Percentiles rank a stretch among this genome's conserved stretches.
Evolutionary conservation across 2,329 filamentous ascomycete genomes (phyloP).

Genomic region (Teratosphaeria pseudoeucalypti): DNA sequence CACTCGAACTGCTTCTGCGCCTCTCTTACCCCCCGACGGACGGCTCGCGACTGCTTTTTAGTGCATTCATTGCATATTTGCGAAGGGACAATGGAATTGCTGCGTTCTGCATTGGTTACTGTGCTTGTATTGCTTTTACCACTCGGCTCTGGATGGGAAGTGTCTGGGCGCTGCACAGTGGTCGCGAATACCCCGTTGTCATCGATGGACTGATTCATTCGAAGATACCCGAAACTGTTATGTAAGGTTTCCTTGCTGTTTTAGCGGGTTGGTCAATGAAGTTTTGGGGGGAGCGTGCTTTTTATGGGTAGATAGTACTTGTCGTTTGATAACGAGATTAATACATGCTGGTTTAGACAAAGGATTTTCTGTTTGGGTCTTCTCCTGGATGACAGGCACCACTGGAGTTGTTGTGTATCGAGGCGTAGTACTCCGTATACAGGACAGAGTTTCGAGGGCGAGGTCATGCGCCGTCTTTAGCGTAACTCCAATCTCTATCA

Average conservation of each 20-base stretch:
- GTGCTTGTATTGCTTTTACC: constrained; percentile 1
- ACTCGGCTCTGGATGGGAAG: neutral
- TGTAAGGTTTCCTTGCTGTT: neutral
- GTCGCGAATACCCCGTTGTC: constrained; percentile 5
- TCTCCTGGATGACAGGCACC: too few relatives aligned
- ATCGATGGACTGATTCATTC: constrained; percentile 4
- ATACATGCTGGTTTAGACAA: neutral
- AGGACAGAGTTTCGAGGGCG: too few relatives aligned
- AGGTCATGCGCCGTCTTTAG: too few relatives aligned
- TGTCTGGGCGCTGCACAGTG: neutral
- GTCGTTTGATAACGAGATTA: neutral
- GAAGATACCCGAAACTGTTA: constrained; percentile 4
- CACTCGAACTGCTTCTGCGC: neutral
- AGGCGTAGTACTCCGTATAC: too few relatives aligned
- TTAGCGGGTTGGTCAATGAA: neutral
- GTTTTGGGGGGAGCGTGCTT: neutral
- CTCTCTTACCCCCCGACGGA: neutral
- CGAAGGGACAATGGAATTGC: neutral
- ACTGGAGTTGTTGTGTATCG: too few relatives aligned
- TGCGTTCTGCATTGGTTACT: constrained; percentile 4
- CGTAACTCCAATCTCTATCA: too few relatives aligned
- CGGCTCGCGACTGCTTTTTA: neutral
- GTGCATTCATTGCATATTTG: neutral
- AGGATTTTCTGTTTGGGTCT: neutral
- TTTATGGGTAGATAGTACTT: neutral